Evolutionary conservation across 768 basidiomycete species (phyloP), one percentile per base, ranked within the genome.

Genomic region (Hortiboletus campestris): DNA sequence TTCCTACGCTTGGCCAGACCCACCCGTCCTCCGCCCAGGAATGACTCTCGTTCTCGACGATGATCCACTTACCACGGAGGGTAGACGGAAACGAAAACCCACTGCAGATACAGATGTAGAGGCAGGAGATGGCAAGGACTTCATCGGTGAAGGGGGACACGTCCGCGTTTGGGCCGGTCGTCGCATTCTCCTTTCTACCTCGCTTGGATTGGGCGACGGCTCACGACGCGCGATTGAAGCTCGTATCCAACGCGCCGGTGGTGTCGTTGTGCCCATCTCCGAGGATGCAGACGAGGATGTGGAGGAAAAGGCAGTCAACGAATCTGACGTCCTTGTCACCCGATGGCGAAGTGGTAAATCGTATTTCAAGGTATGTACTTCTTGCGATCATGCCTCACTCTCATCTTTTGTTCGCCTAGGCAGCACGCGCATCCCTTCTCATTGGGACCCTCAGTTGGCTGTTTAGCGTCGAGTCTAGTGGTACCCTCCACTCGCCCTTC

Each of bases 381-480:
- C 40, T n/a, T 4, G 17, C 2, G 14, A 4, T 22, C 32, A 12
- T 20, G 4, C 16, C 6, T 28, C 29, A 2, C 19, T 19, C 54
- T 59, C 28, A 42, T 35, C 19, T 35, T 19, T 43, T 16, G 6
- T 6, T 29, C 17, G 10, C 14, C 14, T 49, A 94, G 88, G 91
- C 92, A 16, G 78, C 83, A 14, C 71, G 61, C 8, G 55, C 59
- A 14, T 62, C 68, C 31, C 57, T 71, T 48, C 51, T 71, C 6
- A 82, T 98, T 19, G 94, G 88, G 0, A 91, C 86, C 0, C 76
- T 95, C 3, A 76, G 83, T 1, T 97, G 94, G 94, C 63, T 96
- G 13, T 91, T 91, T 68, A 84, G 88, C 65, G 86, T 91, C 7
- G 80, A 91, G 56, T 78, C 83, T 0, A 80, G 79, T 1, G 85